Conservation (phyloP, 352 stramenopile genomes). For the Globisporangium perplexum region DNA sequence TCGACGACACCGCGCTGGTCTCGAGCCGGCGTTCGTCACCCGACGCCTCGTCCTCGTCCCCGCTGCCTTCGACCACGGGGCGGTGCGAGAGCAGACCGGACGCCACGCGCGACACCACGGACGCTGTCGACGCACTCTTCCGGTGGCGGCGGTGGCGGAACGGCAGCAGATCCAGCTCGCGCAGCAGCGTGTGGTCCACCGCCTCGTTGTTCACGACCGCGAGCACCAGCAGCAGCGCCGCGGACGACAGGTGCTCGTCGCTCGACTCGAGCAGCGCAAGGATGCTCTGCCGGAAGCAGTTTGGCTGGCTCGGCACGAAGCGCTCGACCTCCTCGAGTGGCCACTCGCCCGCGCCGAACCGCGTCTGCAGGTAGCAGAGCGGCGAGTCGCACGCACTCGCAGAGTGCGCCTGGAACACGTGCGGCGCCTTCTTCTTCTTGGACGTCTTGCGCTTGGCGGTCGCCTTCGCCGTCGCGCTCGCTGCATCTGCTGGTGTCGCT, state of each 20-base stretch:
- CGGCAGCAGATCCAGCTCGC: slow-evolving; percentile 54
- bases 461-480: slow-evolving; percentile 3
- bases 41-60: slow-evolving; percentile 9
- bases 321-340: slow-evolving; percentile 59
- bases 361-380: slow-evolving; percentile 74
- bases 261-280: slow-evolving; percentile 53
- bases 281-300: slow-evolving; percentile 61
- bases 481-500: slow-evolving; percentile 10
- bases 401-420: slow-evolving; percentile 58
- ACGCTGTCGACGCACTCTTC: background rate
- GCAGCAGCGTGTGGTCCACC: slow-evolving; percentile 56
- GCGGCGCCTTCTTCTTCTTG: slow-evolving; percentile 9
- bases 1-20: slow-evolving; percentile 17
- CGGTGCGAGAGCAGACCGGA: background rate
- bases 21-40: slow-evolving; percentile 2
- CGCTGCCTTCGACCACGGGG: slow-evolving; percentile 12
- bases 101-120: background rate
- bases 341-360: slow-evolving; percentile 75
- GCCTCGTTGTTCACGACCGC: slow-evolving; percentile 59
- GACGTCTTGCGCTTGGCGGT: slow-evolving; percentile 15
- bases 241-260: slow-evolving; percentile 59
- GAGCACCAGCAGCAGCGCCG: slow-evolving; percentile 51
- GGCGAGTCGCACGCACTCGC: slow-evolving; percentile 43
- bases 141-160: slow-evolving; percentile 31
- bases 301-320: slow-evolving; percentile 32